A percentile compares a stretch with the other conserved stretches of the same genome.
Conservation (phyloP, 106 monocot species). For the Posidonia australis region DNA sequence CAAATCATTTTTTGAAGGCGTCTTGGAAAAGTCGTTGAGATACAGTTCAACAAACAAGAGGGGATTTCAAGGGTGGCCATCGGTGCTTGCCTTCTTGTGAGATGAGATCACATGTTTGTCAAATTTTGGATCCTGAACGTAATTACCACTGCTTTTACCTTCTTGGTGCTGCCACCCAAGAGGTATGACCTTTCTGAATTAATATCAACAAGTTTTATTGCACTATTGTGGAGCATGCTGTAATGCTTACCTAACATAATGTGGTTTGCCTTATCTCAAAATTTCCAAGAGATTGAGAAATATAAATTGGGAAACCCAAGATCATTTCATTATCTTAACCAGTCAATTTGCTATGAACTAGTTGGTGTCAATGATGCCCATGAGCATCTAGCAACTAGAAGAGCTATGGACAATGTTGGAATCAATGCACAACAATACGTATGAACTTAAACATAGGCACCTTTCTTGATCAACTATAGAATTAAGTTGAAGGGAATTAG, state of each 20-base stretch:
- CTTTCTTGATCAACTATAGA: too few relatives aligned
- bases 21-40: constrained; percentile 91
- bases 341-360: constrained; percentile 36
- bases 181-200: constrained; percentile 23
- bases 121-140: constrained; percentile 72
- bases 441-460: too few relatives aligned
- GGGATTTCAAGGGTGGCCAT: constrained; percentile 92
- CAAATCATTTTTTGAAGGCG: constrained; percentile 16
- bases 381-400: constrained; percentile 40
- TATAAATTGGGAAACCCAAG: constrained; percentile 36
- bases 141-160: constrained; percentile 92
- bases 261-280: too few relatives aligned
- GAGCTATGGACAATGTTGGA: constrained; percentile 46
- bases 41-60: constrained; percentile 86
- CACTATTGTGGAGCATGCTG: too few relatives aligned
- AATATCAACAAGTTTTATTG: too few relatives aligned
- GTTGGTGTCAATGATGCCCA: constrained; percentile 40
- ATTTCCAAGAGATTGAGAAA: too few relatives aligned
- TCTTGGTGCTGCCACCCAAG: constrained; percentile 71
- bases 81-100: constrained; percentile 84
- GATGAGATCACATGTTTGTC: constrained; percentile 86
- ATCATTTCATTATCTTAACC: constrained; percentile 45
- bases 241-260: too few relatives aligned
- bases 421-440: too few relatives aligned
- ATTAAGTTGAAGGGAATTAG: too few relatives aligned